Base-by-base conservation (phyloP, 805 yeast species). In the Suhomyces emberorum region DNA sequence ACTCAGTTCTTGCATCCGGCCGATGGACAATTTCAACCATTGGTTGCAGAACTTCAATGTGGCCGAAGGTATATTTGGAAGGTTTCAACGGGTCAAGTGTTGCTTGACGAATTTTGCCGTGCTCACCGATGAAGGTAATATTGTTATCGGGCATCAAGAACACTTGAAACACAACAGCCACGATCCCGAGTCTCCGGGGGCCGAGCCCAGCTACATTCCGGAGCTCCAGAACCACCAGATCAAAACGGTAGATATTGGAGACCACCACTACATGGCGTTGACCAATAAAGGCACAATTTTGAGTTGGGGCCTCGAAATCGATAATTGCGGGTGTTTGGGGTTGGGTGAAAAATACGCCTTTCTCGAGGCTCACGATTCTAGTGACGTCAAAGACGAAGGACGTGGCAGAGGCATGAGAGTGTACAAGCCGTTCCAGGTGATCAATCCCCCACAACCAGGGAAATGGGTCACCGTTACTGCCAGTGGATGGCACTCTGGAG, bases 401-500 rank as follows among this genome's bases (percentile, higher is more conserved):
- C 65, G 57, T n/a, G 49, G 59, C 16, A 31, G 36, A 25, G 75
- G 72, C 3, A 41, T 53, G 15, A 38, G 36, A 30, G 55, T 47
- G 1, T 17, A 15, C 16, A 44, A 33, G 16, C 64, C 63, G 2
- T 34, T 42, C 6, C 28, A 35, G 16, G 57, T 69, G 1, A 43
- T 46, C 2, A 62, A 54, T 18, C 87, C 87, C 3, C 57, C 63
- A 1, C 22, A 15, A 4, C 32, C 34, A 5, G 76, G 76, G 3
- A 59, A 61, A 21, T 77, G 81, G 51, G 55, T 82, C 15, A 79
- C 80, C 0, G 71, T 83, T 22, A 73, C 84, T 1, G 87, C 89
- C 5, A 81, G 79, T 11, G 95, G 93, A 1, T 84, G 91, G 91
- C 93, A 84, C 39, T 74, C 87, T 4, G 78, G 81, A 29, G 88